Percentiles rank a stretch among this genome's conserved stretches.
Conservation (phyloP, 2,329 filamentous ascomycete species). For the Talaromyces piceae region DNA sequence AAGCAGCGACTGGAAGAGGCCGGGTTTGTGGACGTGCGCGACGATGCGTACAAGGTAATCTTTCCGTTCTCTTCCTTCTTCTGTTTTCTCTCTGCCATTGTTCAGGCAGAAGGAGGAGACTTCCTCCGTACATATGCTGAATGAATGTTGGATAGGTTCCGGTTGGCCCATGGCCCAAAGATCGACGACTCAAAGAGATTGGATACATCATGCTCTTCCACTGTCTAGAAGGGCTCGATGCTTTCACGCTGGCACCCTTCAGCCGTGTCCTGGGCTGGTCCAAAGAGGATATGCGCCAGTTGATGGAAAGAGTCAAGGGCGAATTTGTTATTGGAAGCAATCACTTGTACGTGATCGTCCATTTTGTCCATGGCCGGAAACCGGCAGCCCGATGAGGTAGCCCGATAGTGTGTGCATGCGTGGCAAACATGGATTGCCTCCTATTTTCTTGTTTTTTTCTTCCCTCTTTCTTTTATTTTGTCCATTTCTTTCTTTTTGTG, state of each 20-base stretch:
- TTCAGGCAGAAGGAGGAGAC: too few relatives aligned
- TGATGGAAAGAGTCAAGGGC: constrained; percentile 15
- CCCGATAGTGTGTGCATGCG: background rate
- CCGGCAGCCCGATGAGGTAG: constrained; percentile 1
- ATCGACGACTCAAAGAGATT: constrained; percentile 18
- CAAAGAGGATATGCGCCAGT: constrained; percentile 15
- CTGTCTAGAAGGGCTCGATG: constrained; percentile 15
- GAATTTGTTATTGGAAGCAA: constrained; percentile 15
- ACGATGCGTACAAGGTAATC: constrained; percentile 10
- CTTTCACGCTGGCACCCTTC: constrained; percentile 17
- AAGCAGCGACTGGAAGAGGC: constrained; percentile 1
- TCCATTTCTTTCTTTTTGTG: too few relatives aligned
- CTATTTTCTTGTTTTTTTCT: background rate
- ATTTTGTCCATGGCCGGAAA: constrained; percentile 17
- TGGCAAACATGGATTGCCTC: background rate
- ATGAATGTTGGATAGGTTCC: constrained; percentile 10
- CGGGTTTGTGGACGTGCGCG: constrained; percentile 9
- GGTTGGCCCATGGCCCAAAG: constrained; percentile 20
- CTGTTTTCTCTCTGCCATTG: background rate
- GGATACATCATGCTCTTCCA: constrained; percentile 12
- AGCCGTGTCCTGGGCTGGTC: constrained; percentile 19
- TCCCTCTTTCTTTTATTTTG: background rate
- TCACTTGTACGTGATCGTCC: constrained; percentile 16
- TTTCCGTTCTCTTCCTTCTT: background rate
- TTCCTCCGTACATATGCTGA: too few relatives aligned